Evolutionary conservation across 805 yeast genomes (phyloP).

Genomic region (Myxozyma udenii): DNA sequence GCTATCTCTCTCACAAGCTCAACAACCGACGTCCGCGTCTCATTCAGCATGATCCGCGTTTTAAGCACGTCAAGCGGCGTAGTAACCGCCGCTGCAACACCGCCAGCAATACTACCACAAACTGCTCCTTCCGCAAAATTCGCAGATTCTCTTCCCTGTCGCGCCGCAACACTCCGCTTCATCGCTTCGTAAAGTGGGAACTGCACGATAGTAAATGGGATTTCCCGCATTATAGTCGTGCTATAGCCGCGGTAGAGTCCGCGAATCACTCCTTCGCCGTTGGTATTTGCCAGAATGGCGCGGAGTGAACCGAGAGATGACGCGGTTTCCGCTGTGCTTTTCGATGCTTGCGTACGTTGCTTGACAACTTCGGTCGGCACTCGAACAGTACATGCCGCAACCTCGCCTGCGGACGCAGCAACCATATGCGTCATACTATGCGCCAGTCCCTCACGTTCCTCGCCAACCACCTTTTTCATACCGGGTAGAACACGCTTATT

Average conservation of each 20-base stretch:
- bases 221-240: slow-evolving; percentile 89
- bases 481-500: slow-evolving; percentile 44
- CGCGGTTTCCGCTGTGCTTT: slow-evolving; percentile 36
- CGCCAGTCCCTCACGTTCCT: slow-evolving; percentile 26
- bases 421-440: slow-evolving; percentile 69
- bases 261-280: slow-evolving; percentile 72
- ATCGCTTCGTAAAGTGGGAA: slow-evolving; percentile 88
- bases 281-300: slow-evolving; percentile 56
- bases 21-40: slow-evolving; percentile 47
- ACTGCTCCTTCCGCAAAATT: slow-evolving; percentile 76
- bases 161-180: slow-evolving; percentile 57
- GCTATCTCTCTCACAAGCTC: slow-evolving; percentile 52
- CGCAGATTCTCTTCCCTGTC: slow-evolving; percentile 43
- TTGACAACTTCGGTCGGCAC: slow-evolving; percentile 97
- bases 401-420: slow-evolving; percentile 84
- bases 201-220: slow-evolving; percentile 94
- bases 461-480: slow-evolving; percentile 8
- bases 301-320: slow-evolving; percentile 67
- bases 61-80: slow-evolving; percentile 93
- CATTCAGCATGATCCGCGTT: slow-evolving; percentile 82
- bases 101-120: slow-evolving; percentile 92
- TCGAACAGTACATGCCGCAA: slow-evolving; percentile 87
- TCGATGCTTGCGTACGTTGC: slow-evolving; percentile 84
- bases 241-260: slow-evolving; percentile 93
- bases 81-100: slow-evolving; percentile 88